Conservation (phyloP, 768 basidiomycete species). For the Glaciozyma antarctica region DNA sequence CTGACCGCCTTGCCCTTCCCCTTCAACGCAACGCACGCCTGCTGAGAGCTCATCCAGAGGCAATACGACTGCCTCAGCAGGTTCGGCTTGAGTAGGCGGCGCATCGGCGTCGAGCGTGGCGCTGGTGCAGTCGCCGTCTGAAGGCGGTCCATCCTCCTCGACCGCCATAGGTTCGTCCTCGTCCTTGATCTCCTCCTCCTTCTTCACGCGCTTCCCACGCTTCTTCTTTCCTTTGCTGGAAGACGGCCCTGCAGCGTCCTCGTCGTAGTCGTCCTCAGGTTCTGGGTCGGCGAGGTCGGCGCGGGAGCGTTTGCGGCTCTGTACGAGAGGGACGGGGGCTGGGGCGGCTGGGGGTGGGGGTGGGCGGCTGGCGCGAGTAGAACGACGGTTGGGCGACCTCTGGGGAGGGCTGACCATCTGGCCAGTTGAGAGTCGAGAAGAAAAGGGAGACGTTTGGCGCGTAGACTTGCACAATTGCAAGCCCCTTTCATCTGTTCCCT, state of each 20-base stretch:
- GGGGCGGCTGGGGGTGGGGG: too few species aligned
- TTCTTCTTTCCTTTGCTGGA: background rate
- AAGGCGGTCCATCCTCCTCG: background rate
- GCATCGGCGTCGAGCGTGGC: background rate
- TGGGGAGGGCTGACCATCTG: too few species aligned
- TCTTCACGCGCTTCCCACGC: background rate
- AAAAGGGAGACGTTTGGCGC: too few species aligned
- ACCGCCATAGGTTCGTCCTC: background rate
- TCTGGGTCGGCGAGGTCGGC: background rate
- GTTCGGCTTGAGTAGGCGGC: background rate
- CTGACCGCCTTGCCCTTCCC: slow-evolving; percentile 22
- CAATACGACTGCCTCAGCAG: background rate
- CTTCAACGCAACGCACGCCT: slow-evolving; percentile 14
- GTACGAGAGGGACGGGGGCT: too few species aligned
- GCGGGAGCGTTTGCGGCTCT: slow-evolving; percentile 1
- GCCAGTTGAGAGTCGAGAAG: too few species aligned
- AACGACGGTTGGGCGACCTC: too few species aligned
- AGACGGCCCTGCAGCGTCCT: too few species aligned
- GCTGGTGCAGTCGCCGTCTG: background rate
- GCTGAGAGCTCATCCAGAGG: slow-evolving; percentile 9
- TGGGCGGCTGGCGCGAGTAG: too few species aligned
- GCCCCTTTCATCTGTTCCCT: too few species aligned
- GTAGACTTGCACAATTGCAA: too few species aligned
- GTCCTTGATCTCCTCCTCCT: too few species aligned
- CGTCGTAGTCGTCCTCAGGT: too few species aligned